A percentile compares a stretch with the other conserved stretches of the same genome.
phyloP scores from a whole-genome alignment of 1,139 yeast species.

The Lipomyces yarrowii region DNA sequence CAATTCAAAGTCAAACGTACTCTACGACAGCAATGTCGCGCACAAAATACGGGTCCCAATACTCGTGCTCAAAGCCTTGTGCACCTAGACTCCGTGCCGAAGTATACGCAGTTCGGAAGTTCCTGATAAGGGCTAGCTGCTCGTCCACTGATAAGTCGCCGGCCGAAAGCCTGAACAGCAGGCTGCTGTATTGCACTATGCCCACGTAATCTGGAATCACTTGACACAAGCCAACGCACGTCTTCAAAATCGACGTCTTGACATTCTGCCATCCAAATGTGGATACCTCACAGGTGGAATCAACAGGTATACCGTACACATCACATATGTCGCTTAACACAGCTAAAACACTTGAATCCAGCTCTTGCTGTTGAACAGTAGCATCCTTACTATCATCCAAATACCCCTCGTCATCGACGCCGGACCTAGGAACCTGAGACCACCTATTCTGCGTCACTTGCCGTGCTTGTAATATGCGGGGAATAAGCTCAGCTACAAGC shows the following conservation, averaged over 20 bases:
- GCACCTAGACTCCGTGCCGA: conserved; percentile 39
- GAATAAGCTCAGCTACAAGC: conserved; percentile 55
- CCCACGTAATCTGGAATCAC: conserved; percentile 53
- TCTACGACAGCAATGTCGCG: conserved; percentile 50
- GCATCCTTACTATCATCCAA: conserved; percentile 4
- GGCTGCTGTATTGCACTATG: conserved; percentile 52
- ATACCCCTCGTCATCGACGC: conserved; percentile 11
- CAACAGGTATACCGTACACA: conserved; percentile 36
- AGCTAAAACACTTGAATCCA: conserved; percentile 34
- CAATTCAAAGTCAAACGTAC: conserved; percentile 30
- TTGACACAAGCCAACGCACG: conserved; percentile 59
- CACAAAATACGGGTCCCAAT: conserved; percentile 74
- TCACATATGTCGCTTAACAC: conserved; percentile 40
- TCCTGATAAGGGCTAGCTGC: conserved; percentile 45
- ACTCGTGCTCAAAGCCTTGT: conserved; percentile 43
- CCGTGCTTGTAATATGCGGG: conserved; percentile 44
- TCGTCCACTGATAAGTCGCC: conserved; percentile 56
- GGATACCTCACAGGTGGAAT: conserved; percentile 24
- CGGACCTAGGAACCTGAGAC: not conserved
- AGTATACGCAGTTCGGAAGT: conserved; percentile 40
- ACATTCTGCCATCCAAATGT: conserved; percentile 58
- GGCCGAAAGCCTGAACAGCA: conserved; percentile 49
- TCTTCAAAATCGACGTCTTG: conserved; percentile 58
- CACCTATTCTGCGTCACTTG: conserved; percentile 25
- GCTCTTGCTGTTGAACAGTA: conserved; percentile 22